These are phyloP conservation scores for Lipomyces chichibuensis DNA, from an alignment of 805 yeast species.

Conservation along the genomic window DNA sequence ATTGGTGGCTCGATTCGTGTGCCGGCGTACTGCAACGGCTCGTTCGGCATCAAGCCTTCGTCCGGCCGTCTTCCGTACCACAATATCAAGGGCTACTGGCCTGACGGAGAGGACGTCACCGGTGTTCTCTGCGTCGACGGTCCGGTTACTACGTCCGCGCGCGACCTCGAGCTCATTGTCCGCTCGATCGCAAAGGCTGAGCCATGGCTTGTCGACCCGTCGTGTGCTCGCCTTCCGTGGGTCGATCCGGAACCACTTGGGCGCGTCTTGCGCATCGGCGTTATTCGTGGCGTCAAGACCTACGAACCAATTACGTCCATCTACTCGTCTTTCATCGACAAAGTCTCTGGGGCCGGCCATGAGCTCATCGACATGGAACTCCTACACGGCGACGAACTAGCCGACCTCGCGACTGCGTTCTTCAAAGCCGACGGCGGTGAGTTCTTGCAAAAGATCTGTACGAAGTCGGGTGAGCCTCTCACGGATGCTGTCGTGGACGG, in stretches of 20 bases:
- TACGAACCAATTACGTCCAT: conserved; percentile 51
- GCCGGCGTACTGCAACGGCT: conserved; percentile 52
- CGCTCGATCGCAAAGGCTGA: conserved; percentile 47
- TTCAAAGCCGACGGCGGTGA: conserved; percentile 52
- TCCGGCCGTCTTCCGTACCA: conserved; percentile 39
- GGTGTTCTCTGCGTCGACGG: conserved; percentile 54
- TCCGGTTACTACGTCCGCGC: conserved; percentile 50
- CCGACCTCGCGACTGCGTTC: conserved; percentile 45
- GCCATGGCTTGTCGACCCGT: conserved; percentile 57
- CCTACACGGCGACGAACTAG: conserved; percentile 48
- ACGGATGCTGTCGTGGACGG: conserved; percentile 33
- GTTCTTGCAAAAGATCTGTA: conserved; percentile 45
- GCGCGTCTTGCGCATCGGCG: conserved; percentile 40
- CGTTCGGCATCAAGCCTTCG: conserved; percentile 52
- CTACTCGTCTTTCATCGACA: conserved; percentile 56
- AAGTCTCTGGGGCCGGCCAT: conserved; percentile 61
- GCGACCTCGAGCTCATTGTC: conserved; percentile 48
- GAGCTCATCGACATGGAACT: conserved; percentile 50
- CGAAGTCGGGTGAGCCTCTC: conserved; percentile 50
- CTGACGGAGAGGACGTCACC: conserved; percentile 50
- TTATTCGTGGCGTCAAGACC: conserved; percentile 37
- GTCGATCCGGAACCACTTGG: conserved; percentile 34
- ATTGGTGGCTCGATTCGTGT: conserved; percentile 57
- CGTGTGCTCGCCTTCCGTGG: conserved; percentile 56
- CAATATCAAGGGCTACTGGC: conserved; percentile 54